Evolutionary conservation across 176 grass and related monocot genomes (phyloP).

Genomic region (Themeda triandra): DNA sequence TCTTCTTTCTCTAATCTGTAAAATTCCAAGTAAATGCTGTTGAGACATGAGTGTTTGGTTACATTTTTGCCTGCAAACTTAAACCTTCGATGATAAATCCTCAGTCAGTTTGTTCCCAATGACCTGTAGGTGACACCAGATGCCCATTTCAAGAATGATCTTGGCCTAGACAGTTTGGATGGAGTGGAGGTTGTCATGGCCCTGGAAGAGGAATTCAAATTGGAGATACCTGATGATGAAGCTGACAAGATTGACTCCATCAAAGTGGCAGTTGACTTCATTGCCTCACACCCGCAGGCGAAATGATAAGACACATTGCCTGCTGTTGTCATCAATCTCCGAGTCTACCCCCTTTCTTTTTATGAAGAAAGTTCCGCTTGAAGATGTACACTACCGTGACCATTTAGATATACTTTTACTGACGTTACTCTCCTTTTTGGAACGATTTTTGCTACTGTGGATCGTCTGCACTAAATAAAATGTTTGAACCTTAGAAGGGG

Average conservation of each 20-base stretch:
- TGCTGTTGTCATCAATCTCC: background rate
- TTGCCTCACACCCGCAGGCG: slow-evolving; percentile 47
- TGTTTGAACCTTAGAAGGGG: slow-evolving; percentile 24
- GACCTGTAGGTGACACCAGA: slow-evolving; percentile 38
- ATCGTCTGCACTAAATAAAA: slow-evolving; percentile 22
- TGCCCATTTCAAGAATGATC: slow-evolving; percentile 61
- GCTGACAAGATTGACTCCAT: slow-evolving; percentile 57
- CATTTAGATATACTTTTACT: background rate
- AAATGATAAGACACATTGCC: slow-evolving; percentile 8
- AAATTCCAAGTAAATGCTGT: background rate
- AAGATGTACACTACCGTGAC: background rate
- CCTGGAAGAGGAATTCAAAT: slow-evolving; percentile 55
- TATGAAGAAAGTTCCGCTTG: background rate
- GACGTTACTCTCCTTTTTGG: background rate
- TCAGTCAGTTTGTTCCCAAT: slow-evolving; percentile 4
- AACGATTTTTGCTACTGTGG: background rate
- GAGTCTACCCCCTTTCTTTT: background rate
- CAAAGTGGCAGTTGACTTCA: slow-evolving; percentile 53
- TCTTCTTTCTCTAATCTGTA: background rate
- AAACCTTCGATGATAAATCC: background rate
- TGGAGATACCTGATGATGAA: slow-evolving; percentile 51
- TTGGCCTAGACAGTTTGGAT: slow-evolving; percentile 54
- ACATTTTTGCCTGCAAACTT: background rate
- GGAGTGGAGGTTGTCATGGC: slow-evolving; percentile 53
- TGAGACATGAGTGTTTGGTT: background rate